Evolutionary conservation across 305 asterid species (phyloP).

Genomic region (Fraxinus sp.): DNA sequence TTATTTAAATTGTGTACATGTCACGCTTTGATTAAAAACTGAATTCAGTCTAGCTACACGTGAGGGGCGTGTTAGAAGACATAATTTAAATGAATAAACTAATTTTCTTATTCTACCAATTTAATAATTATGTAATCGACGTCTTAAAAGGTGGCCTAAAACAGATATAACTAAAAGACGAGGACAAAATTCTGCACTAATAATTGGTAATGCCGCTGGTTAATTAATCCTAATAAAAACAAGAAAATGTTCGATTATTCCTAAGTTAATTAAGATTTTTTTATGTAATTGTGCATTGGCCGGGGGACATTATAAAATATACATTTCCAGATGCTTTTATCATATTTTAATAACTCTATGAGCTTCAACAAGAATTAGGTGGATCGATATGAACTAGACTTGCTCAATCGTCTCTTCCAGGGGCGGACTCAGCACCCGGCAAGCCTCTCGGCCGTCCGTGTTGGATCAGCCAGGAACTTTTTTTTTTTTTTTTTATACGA

Average conservation of each 20-base stretch:
- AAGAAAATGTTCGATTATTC: constrained; percentile 23
- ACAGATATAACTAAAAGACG: not conserved
- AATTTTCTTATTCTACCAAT: not conserved
- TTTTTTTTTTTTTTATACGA: too few relatives aligned
- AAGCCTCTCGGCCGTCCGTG: too few relatives aligned
- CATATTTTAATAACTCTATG: not conserved
- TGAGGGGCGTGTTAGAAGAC: not conserved
- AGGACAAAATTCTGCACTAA: not conserved
- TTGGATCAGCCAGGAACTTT: too few relatives aligned
- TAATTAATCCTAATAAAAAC: constrained; percentile 13
- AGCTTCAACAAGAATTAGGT: not conserved
- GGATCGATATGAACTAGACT: not conserved
- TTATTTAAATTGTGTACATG: not conserved
- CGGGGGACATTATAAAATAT: not conserved
- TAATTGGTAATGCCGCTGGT: constrained; percentile 18
- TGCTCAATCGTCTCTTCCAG: not conserved
- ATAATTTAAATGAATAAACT: not conserved
- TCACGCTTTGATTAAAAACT: not conserved
- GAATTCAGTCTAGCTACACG: not conserved
- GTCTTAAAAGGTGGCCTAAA: not conserved
- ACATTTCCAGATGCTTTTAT: not conserved
- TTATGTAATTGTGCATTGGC: not conserved
- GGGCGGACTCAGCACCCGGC: too few relatives aligned
- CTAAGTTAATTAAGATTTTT: not conserved
- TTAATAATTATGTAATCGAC: not conserved